Base-by-base conservation (phyloP, 495 filamentous ascomycete species). In the Aspergillus haitiensis region DNA sequence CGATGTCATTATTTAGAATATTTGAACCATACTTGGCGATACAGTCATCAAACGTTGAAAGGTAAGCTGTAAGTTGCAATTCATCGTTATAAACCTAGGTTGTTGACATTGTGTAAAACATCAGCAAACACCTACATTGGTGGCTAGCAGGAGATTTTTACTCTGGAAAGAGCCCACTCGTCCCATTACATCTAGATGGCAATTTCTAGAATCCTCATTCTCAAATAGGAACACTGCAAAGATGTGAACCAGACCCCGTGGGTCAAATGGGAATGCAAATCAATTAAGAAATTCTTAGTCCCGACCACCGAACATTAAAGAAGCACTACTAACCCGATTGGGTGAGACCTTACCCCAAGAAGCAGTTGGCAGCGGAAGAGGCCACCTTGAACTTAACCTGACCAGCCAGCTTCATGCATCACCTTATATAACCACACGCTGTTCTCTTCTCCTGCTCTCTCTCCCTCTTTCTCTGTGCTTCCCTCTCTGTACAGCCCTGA, bases 341-440 rank as follows among this genome's bases (percentile, higher is more conserved):
- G 67, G 67, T 64, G 60, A 60, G 61, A 27, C 55, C 58, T 57
- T 57, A 62, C 60, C 60, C 52, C 54, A 61, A 55, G 21, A 54
- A 56, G 63, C 64, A 66, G 60, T 37, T 51, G 56, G 58, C 61
- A 39, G 60, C 52, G 55, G 71, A 78, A 78, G 74, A 78, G 75
- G 75, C 74, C 76, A 78, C 75, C 73, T 78, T 71, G 72, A 73
- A 72, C 64, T 75, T 73, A 51, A 34, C 10, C 27, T 47, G 15
- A 15, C 44, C 44, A 47, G 67, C 59, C 49, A 65, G 72, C 48
- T 72, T 58, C 69, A 68, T 60, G 56, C 64, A 55, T 53, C 42
- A 35, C 52, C 61, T 62, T 73, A 74, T 75, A 75, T 72, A 73
- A 71, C 70, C 34, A 52, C 61, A 27, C 62, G 32, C 63, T 57